Evolutionary conservation across 2,329 filamentous ascomycete species (phyloP), one percentile per base, ranked within the genome.

Genomic region (Colletotrichum higginsianum): DNA sequence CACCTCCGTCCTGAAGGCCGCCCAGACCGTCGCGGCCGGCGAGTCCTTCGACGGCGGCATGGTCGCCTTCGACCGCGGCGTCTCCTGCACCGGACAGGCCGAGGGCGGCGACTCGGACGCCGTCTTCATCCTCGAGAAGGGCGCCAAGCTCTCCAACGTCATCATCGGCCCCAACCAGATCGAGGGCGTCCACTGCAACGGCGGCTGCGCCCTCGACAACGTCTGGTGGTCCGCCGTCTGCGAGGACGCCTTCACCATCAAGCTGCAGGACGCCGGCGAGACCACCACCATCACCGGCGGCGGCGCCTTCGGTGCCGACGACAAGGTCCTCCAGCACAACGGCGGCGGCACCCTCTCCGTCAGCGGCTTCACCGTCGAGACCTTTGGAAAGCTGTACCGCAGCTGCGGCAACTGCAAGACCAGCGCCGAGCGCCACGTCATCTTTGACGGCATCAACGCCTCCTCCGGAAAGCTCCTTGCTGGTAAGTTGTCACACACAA

Each of bases 171-270:
- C 79, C 23, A 78, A 85, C 75, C 84, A 86, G 67, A 78, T 76
- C 15, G 84, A 86, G 75, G 84, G 84, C 18, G 77, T 86, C 2
- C 84, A 86, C 78, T 86, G 84, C 76, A 74, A 80, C 55, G 85
- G 85, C 47, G 78, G 82, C n/a, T 87, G 86, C 75, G 78, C 77
- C 2, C 70, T 80, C 42, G 77, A 77, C 68, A 80, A 80, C 61
- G 82, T 83, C 68, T 81, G 80, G 81, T 82, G 79, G 79, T 75
- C 77, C 12, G 79, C 82, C 46, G 80, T 83, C 26, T 83, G 82
- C 72, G 82, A 83, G 72, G 82, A 71, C 21, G 68, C 68, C 21
- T 71, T 71, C 61, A 83, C 81, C 11, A 78, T 84, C 72, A 80
- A 82, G 76, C 79, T 83, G 64, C 68, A 71, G 65, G 68, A 68